Evolutionary conservation across 78 protist species (phyloP), one percentile per base, ranked within the genome.

Genomic region (Dictyostelium citrinum): DNA sequence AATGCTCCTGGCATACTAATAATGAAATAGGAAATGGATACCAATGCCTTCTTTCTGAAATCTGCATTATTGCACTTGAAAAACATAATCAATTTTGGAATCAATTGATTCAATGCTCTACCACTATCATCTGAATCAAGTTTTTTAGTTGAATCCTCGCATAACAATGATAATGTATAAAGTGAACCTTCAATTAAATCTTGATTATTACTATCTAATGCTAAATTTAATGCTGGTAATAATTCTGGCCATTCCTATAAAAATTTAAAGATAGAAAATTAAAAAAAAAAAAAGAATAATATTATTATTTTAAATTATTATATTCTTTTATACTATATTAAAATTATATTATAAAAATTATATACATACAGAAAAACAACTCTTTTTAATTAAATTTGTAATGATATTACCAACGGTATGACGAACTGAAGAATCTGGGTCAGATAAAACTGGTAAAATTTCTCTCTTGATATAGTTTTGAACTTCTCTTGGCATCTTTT

Each of bases 1-100:
- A 94, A 45, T 31, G 96, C 91, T 29, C 91, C 84, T 60, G 96
- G 96, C 81, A 81, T 79, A 14, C 29, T n/a, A 22, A 43, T 35
- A 29, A 90, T 79, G 45, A 94, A 88, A 58, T 24, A 49, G 64
- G 72, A 75, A 3, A 94, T 29, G 20, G 95, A 86, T 6, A 60
- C 33, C 55, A 94, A 22, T 6, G 96, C 96, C 22, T 22, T 81
- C 29, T 67, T 70, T 41, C 94, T 64, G 20, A 81, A 67, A 5
- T 12, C 45, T 74, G 90, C 75, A 12, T 35, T 45, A 20, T 51
- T 51, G 17, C 79, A 77, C 31, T 55, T 51, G 64, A 94, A 88
- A 45, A 79, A 75, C 80, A 72, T 39, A 10, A 94, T 16, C 35
- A 94, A 71, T 29, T 75, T 83, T 33, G 96, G 96, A 37, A 94